A percentile compares a stretch with the other conserved stretches of the same genome.
Evolutionary conservation across 371 early-diverging fungal species (phyloP).

Genomic region (Syncephalastrum monosporum): DNA sequence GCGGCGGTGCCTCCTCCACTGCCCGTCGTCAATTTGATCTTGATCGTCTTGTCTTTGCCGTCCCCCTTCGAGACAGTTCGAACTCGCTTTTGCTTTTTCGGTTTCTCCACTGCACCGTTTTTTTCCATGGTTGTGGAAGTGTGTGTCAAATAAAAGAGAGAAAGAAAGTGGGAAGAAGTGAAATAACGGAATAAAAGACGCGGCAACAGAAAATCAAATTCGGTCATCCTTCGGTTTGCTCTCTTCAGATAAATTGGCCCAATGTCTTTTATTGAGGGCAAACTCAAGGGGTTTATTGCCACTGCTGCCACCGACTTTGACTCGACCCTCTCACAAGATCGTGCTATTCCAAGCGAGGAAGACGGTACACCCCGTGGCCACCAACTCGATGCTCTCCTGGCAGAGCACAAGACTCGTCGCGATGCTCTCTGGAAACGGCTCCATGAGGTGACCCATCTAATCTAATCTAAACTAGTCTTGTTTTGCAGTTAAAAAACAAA

Average conservation of each 20-base stretch:
- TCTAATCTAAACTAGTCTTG: too few species aligned
- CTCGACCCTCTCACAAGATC: constrained; percentile 19
- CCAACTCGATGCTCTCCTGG: constrained; percentile 22
- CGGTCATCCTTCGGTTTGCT: too few species aligned
- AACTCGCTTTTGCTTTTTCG: neutral
- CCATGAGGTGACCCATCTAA: constrained; percentile 18
- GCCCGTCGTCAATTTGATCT: constrained; percentile 22
- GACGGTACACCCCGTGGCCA: constrained; percentile 27
- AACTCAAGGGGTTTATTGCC: constrained; percentile 22
- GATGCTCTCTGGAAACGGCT: constrained; percentile 31
- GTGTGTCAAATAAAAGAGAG: neutral
- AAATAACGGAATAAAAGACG: too few species aligned
- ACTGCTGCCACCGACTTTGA: constrained; percentile 39
- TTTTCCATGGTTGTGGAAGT: neutral
- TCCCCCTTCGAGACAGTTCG: neutral
- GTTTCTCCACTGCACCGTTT: neutral
- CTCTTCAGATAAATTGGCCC: too few species aligned
- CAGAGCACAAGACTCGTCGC: constrained; percentile 23
- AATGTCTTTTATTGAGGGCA: constrained; percentile 10
- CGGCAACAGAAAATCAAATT: too few species aligned
- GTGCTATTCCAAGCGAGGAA: constrained; percentile 19
- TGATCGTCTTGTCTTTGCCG: constrained; percentile 16
- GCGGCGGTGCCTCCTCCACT: constrained; percentile 8
- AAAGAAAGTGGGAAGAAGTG: neutral
- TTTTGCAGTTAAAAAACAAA: too few species aligned